Conservation (phyloP, 345 rosid genomes). For the Lenwebbia sp. region DNA sequence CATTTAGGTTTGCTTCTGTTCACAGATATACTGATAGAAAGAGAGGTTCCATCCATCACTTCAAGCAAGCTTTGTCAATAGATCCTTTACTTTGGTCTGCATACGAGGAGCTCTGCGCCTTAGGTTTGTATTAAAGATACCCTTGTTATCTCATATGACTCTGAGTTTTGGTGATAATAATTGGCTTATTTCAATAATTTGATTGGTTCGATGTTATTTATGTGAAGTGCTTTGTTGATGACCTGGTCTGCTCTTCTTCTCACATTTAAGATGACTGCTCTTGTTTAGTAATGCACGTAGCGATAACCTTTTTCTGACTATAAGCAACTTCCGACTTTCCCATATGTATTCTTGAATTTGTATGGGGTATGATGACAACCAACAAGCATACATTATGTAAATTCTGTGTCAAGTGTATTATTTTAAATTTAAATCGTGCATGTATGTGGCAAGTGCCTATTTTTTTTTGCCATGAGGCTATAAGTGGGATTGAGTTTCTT, state of each 20-base stretch:
- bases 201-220: neutral
- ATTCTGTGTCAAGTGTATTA: neutral
- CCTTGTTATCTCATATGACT: neutral
- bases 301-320: neutral
- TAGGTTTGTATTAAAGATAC: constrained; percentile 44
- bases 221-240: neutral
- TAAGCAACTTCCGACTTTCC: neutral
- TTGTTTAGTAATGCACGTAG: neutral
- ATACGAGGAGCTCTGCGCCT: constrained; percentile 79
- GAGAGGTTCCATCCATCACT: constrained; percentile 71
- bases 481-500: neutral
- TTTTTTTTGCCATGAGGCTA: neutral
- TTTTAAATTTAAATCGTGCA: neutral
- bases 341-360: neutral
- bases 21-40: constrained; percentile 87
- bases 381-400: neutral
- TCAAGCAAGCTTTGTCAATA: constrained; percentile 68
- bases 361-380: neutral
- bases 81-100: constrained; percentile 98
- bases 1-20: neutral
- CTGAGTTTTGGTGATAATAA: neutral
- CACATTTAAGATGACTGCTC: neutral
- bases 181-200: neutral
- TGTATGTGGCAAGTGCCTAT: neutral
- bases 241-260: neutral